Conservation (phyloP, 352 stramenopile genomes). For the Thraustochytrium striatum region DNA sequence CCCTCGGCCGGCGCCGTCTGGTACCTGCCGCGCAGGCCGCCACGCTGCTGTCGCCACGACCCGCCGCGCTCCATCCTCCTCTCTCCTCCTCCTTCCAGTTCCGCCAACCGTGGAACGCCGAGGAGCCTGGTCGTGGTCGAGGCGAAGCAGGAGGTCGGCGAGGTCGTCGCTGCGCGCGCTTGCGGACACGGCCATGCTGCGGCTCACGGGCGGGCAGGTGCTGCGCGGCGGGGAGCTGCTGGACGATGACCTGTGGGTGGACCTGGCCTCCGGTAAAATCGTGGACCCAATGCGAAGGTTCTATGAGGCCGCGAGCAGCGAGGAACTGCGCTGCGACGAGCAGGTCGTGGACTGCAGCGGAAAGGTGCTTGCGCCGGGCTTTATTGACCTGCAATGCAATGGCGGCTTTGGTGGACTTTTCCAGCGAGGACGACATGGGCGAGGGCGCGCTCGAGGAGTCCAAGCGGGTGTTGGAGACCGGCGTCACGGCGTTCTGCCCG, state of each 20-base stretch:
- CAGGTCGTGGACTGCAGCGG: conserved; percentile 66
- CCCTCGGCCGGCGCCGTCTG: neutral
- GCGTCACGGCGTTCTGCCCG: conserved; percentile 77
- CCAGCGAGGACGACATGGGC: conserved; percentile 58
- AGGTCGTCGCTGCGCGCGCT: neutral
- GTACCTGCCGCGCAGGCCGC: neutral
- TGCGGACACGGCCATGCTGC: neutral
- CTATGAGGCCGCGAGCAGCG: neutral
- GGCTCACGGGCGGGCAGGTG: neutral
- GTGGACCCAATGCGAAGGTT: conserved; percentile 39
- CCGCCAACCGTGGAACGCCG: neutral
- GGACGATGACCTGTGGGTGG: conserved; percentile 33
- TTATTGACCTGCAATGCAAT: conserved; percentile 83
- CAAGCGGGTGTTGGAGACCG: conserved; percentile 61
- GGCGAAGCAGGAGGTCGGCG: neutral
- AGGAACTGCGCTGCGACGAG: conserved; percentile 14
- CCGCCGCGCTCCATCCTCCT: neutral
- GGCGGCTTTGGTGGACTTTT: conserved; percentile 81
- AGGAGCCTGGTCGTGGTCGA: neutral
- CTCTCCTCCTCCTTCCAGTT: neutral
- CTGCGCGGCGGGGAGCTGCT: conserved; percentile 6
- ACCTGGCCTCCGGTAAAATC: neutral
- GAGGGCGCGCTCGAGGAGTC: conserved; percentile 61
- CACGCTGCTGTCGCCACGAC: neutral
- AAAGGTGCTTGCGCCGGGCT: conserved; percentile 70